These are phyloP conservation scores for Mucor mucedo DNA, from an alignment of 371 early-diverging fungal genomes.

Conservation along the genomic window DNA sequence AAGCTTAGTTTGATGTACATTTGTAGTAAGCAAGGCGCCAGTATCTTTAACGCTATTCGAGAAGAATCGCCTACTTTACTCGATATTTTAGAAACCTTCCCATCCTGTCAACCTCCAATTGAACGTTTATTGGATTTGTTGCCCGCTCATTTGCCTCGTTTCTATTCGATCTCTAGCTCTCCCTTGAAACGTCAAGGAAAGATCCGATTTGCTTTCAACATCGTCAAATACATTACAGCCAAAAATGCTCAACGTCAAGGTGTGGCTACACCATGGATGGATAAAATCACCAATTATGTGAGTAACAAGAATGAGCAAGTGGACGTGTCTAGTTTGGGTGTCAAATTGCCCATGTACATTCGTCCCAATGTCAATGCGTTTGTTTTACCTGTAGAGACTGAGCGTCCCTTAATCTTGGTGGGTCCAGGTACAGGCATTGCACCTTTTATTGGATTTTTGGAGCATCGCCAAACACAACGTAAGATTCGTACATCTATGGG, in stretches of 20 bases:
- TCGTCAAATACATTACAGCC: constrained; percentile 72
- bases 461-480: constrained; percentile 62
- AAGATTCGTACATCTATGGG: constrained; percentile 46
- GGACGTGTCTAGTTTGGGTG: background rate
- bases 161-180: constrained; percentile 84
- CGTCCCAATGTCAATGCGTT: constrained; percentile 61
- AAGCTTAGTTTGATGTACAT: constrained; percentile 75
- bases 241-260: constrained; percentile 65
- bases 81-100: constrained; percentile 81
- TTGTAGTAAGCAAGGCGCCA: constrained; percentile 78
- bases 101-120: constrained; percentile 65
- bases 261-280: constrained; percentile 85
- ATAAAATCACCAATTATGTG: constrained; percentile 54
- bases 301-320: constrained; percentile 31
- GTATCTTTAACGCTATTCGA: constrained; percentile 69
- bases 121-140: constrained; percentile 76
- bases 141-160: constrained; percentile 83
- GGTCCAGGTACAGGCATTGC: constrained; percentile 93
- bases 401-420: constrained; percentile 73
- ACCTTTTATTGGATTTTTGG: constrained; percentile 84
- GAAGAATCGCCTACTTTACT: constrained; percentile 72
- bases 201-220: constrained; percentile 83
- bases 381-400: constrained; percentile 58
- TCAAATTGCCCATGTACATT: constrained; percentile 58
- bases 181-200: constrained; percentile 55